Percentiles rank a stretch among this genome's conserved stretches.
phyloP scores from a whole-genome alignment of 345 rosid genomes.

The Camelina hispida region DNA sequence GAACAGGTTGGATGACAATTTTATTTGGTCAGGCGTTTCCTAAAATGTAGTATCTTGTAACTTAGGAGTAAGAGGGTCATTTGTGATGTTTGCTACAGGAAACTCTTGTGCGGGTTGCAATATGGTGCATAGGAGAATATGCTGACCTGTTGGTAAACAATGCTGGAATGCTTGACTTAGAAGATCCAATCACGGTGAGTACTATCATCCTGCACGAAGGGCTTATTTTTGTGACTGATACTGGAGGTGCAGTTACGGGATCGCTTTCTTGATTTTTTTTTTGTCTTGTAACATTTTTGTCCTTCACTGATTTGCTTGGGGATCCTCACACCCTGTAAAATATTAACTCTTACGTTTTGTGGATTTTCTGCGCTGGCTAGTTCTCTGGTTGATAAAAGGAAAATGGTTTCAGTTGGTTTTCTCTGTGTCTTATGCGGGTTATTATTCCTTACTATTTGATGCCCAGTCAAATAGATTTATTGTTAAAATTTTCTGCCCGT shows the following conservation, averaged over 20 bases:
- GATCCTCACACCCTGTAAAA: constrained; percentile 23
- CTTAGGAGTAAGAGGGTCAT: constrained; percentile 30
- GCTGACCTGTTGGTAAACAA: constrained; percentile 91
- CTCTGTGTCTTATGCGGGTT: background rate
- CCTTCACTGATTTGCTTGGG: constrained; percentile 6
- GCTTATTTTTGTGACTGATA: constrained; percentile 28
- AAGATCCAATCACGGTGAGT: constrained; percentile 91
- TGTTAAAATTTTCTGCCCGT: constrained; percentile 18
- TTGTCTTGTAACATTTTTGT: constrained; percentile 9
- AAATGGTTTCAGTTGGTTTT: constrained; percentile 18
- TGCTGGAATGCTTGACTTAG: constrained; percentile 79
- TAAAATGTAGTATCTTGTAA: constrained; percentile 35
- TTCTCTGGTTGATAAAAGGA: constrained; percentile 27
- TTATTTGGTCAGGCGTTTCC: constrained; percentile 28
- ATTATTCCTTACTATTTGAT: constrained; percentile 11
- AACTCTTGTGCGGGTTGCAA: constrained; percentile 89
- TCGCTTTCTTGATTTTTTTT: background rate
- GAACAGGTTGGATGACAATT: constrained; percentile 73
- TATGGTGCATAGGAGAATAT: constrained; percentile 98
- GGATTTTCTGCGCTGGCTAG: constrained; percentile 9
- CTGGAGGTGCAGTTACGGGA: constrained; percentile 10
- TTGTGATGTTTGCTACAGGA: constrained; percentile 58
- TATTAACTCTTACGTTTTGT: constrained; percentile 11
- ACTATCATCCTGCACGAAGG: constrained; percentile 34
- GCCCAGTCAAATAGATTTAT: constrained; percentile 8